These are phyloP conservation scores for Zasmidium citrigriseum DNA, from an alignment of 2,329 filamentous ascomycete species.

Conservation along the genomic window DNA sequence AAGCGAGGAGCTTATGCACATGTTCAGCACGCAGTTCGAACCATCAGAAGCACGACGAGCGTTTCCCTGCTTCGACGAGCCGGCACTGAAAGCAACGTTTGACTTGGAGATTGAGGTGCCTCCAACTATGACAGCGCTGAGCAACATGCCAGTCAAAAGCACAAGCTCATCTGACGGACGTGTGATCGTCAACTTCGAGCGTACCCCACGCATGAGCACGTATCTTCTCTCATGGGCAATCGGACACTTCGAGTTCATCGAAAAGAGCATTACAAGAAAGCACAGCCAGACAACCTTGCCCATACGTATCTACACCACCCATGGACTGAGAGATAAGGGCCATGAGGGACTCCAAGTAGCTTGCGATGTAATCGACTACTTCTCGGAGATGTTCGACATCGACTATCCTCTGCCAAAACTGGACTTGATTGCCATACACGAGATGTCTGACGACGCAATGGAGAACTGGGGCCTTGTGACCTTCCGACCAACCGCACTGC, in stretches of 20 bases:
- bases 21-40: conserved; percentile 93
- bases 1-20: conserved; percentile 42
- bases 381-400: conserved; percentile 71
- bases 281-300: conserved; percentile 88
- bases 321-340: conserved; percentile 85
- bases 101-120: conserved; percentile 89
- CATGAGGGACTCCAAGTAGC: conserved; percentile 87
- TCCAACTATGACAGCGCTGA: conserved; percentile 79
- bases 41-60: conserved; percentile 88
- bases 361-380: conserved; percentile 88
- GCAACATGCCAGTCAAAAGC: conserved; percentile 76
- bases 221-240: conserved; percentile 89
- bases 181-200: conserved; percentile 75
- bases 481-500: conserved; percentile 81
- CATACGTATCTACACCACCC: conserved; percentile 90
- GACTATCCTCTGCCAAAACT: conserved; percentile 90
- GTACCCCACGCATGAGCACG: conserved; percentile 82
- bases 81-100: conserved; percentile 91
- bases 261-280: conserved; percentile 80
- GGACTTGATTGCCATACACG: conserved; percentile 83
- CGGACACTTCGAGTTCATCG: conserved; percentile 93
- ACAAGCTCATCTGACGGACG: conserved; percentile 36
- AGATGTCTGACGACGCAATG: conserved; percentile 80
- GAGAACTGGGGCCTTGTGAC: conserved; percentile 95
- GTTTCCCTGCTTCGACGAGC: conserved; percentile 96